A percentile compares a stretch with the other conserved stretches of the same genome.
phyloP scores from a whole-genome alignment of 768 basidiomycete genomes.

The Sarcodon aspratus region DNA sequence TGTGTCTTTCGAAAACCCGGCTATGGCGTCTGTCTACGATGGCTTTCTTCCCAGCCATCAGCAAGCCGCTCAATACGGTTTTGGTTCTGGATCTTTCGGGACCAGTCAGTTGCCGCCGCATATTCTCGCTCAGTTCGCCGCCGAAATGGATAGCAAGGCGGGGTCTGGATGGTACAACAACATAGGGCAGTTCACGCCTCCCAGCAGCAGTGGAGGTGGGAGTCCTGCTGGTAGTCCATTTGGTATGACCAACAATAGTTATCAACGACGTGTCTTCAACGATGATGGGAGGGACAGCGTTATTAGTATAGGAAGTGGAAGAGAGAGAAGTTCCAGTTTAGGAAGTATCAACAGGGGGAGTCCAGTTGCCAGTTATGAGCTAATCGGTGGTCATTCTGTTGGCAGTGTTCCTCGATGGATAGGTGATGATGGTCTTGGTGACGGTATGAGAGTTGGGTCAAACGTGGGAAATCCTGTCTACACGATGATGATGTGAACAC shows the following conservation, averaged over 20 bases:
- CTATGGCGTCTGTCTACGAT: constrained; percentile 33
- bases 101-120: neutral
- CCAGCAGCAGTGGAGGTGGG: neutral
- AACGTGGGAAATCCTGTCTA: too few relatives aligned
- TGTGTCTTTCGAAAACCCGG: constrained; percentile 42
- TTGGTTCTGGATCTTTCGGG: neutral
- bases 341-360: neutral
- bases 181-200: neutral
- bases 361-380: neutral
- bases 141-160: neutral
- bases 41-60: constrained; percentile 12
- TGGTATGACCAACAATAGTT: neutral
- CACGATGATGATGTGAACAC: too few relatives aligned
- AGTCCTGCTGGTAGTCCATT: neutral
- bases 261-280: neutral
- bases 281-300: neutral
- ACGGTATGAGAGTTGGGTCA: too few relatives aligned
- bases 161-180: neutral
- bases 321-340: neutral
- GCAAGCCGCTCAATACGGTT: constrained; percentile 11
- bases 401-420: neutral
- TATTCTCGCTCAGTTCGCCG: neutral
- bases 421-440: neutral
- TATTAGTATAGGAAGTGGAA: neutral
- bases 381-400: neutral